These are phyloP conservation scores for Corymbia calophylla DNA, from an alignment of 441 rosid species.

Conservation along the genomic window DNA sequence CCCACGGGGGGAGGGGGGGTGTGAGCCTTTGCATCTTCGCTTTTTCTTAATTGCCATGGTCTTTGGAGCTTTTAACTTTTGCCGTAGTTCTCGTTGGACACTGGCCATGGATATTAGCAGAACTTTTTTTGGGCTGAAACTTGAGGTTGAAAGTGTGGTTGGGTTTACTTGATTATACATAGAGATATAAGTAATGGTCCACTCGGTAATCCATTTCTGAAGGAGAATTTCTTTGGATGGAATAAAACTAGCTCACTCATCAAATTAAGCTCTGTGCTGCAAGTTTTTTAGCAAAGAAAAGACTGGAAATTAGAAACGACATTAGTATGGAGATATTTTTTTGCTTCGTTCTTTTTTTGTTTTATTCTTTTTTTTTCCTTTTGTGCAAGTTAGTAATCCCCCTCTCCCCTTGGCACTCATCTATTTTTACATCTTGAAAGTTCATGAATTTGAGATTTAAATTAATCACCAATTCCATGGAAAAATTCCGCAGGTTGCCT, in stretches of 20 bases:
- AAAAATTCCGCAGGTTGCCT: too few relatives aligned
- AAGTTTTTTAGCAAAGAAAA: background rate
- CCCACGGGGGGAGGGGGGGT: accelerated
- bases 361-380: background rate
- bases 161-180: too few relatives aligned
- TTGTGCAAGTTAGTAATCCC: background rate
- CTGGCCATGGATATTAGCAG: accelerated
- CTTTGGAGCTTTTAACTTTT: too few relatives aligned
- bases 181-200: too few relatives aligned
- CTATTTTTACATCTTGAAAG: too few relatives aligned
- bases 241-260: background rate
- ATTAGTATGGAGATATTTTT: background rate
- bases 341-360: background rate
- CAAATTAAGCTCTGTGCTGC: background rate
- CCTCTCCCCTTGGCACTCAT: background rate
- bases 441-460: too few relatives aligned
- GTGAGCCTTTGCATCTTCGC: accelerated
- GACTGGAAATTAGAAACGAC: background rate
- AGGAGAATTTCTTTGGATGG: background rate
- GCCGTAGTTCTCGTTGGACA: too few relatives aligned
- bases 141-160: too few relatives aligned
- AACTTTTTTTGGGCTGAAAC: too few relatives aligned
- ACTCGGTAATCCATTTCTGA: accelerated
- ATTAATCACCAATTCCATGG: too few relatives aligned
- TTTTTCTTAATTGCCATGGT: too few relatives aligned